Evolutionary conservation across 2,329 filamentous ascomycete genomes (phyloP), one percentile per base, ranked within the genome.

Genomic region (Acrodontium crateriforme): DNA sequence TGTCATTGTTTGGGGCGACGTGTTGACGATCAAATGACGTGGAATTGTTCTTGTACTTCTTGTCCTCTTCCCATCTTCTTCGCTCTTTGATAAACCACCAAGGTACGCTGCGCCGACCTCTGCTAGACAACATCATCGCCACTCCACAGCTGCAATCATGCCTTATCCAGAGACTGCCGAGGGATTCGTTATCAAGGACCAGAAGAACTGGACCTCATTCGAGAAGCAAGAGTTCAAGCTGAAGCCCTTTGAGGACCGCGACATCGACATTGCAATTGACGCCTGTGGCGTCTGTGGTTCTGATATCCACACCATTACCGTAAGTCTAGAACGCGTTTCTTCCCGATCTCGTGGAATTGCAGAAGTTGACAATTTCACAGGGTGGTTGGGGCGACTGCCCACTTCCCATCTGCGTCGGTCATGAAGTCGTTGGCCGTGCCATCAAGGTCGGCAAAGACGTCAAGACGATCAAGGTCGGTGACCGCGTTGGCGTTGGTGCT

Each of bases 211-310:
- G 59, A 65, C 57, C 37, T 54, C 61, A 12, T 74, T 74, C 52
- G 60, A 65, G 44, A 47, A 44, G 38, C 32, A 42, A 20, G 42
- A 85, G 62, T 83, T 82, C 62, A 69, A 74, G 43, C 74, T 85
- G 33, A 89, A 91, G 62, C 78, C 79, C 11, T 91, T 91, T 52
- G 81, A 77, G 40, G 80, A 85, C 52, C 69, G 81, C 55, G 83
- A 93, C 50, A 72, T 93, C 45, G 83, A 92, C 52, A 71, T 93
- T 57, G 78, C 85, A 63, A 77, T 93, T 46, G 74, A 84, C 41
- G 75, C 71, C 50, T 87, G 80, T 48, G 79, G 81, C 47, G 62
- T 66, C 30, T 66, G 62, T 50, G 59, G 55, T 27, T 59, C 54
- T 21, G 60, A 64, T 37, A 47, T 63, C 16, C 60, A 64, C 50